phyloP scores from a whole-genome alignment of 192 early-diverging fungal species.

The Fimicolochytrium jonesii region DNA sequence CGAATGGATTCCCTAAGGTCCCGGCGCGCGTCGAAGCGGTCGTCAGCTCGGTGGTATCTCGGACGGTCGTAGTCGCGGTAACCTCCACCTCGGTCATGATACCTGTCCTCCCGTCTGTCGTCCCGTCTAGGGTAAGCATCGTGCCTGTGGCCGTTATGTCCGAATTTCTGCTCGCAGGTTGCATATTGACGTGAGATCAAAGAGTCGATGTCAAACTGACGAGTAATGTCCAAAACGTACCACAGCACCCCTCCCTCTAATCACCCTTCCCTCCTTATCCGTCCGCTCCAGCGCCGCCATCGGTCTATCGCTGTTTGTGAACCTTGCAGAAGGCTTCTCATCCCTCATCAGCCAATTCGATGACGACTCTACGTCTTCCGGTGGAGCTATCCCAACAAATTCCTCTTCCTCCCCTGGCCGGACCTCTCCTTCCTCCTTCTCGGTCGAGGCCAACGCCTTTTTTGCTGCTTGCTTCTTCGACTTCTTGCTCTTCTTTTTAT shows the following conservation, averaged over 20 bases:
- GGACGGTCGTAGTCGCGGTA: background rate
- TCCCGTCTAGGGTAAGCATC: background rate
- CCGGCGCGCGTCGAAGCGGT: background rate
- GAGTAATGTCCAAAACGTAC: slow-evolving; percentile 22
- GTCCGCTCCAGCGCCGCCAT: slow-evolving; percentile 1
- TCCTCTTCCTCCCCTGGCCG: slow-evolving; percentile 2
- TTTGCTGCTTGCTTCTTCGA: background rate
- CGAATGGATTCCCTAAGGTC: background rate
- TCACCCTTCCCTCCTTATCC: slow-evolving; percentile 33
- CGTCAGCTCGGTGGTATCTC: too few relatives aligned
- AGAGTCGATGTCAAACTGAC: too few relatives aligned
- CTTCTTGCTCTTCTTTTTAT: slow-evolving; percentile 30
- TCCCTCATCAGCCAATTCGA: slow-evolving; percentile 1
- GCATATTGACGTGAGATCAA: too few relatives aligned
- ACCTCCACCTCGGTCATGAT: background rate
- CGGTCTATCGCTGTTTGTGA: background rate
- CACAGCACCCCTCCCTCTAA: slow-evolving; percentile 34
- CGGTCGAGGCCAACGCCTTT: slow-evolving; percentile 1
- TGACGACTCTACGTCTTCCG: slow-evolving; percentile 6
- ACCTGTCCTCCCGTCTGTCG: background rate
- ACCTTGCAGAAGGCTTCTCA: background rate
- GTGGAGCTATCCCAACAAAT: slow-evolving; percentile 1
- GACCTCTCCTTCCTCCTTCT: background rate
- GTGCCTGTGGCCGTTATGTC: background rate
- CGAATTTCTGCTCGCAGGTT: too few relatives aligned